Evolutionary conservation across 2,329 filamentous ascomycete species (phyloP).

Genomic region (Pseudohalonectria lignicola): DNA sequence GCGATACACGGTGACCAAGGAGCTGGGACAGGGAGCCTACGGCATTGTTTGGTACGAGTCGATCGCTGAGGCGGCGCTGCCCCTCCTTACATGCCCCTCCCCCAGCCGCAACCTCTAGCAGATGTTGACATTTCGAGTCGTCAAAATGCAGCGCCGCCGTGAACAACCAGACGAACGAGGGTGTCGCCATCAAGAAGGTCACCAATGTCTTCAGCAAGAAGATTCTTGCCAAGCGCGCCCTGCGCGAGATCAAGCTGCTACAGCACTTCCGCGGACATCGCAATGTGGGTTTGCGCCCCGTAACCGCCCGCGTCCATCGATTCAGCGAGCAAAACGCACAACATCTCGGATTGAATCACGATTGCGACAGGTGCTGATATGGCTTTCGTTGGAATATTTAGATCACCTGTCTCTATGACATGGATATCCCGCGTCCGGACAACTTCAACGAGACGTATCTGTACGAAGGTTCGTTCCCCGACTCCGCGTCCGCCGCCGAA

Average conservation of each 20-base stretch:
- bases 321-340: no score
- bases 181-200: slow-evolving; percentile 98
- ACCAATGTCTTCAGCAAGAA: slow-evolving; percentile 99
- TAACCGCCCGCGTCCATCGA: no score
- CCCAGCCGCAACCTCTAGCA: no score
- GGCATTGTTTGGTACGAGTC: slow-evolving; percentile 90
- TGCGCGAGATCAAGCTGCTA: slow-evolving; percentile 96
- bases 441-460: slow-evolving; percentile 99
- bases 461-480: slow-evolving; percentile 74
- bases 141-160: slow-evolving; percentile 64
- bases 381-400: no score
- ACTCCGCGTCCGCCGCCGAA: not conserved
- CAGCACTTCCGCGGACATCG: slow-evolving; percentile 92
- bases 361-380: no score
- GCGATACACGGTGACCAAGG: slow-evolving; percentile 96
- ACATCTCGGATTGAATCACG: no score
- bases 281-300: slow-evolving; percentile 47
- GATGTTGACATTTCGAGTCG: no score
- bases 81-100: slow-evolving; percentile 8
- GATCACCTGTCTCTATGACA: slow-evolving; percentile 99
- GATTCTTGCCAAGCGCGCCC: slow-evolving; percentile 93
- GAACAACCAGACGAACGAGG: slow-evolving; percentile 82
- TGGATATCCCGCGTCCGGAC: slow-evolving; percentile 95
- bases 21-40: slow-evolving; percentile 95
- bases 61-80: no score